phyloP scores from a whole-genome alignment of 192 early-diverging fungal genomes.

The Geosiphon pyriformis region DNA sequence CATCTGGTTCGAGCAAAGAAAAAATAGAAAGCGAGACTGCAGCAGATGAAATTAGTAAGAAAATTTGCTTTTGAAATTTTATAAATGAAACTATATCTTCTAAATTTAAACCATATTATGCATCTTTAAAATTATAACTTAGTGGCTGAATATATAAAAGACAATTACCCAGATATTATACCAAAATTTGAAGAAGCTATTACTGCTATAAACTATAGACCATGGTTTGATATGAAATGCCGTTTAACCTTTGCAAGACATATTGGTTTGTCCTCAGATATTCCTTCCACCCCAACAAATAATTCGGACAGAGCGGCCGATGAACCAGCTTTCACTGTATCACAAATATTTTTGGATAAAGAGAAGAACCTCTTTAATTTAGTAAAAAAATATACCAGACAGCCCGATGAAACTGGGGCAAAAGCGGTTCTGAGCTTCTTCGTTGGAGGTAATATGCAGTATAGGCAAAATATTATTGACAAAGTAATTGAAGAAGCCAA shows the following conservation, averaged over 20 bases:
- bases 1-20: too few relatives aligned
- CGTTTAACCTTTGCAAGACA: background rate
- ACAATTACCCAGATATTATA: background rate
- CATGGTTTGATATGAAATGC: background rate
- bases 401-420: too few relatives aligned
- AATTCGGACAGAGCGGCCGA: background rate
- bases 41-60: too few relatives aligned
- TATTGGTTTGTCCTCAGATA: too few relatives aligned
- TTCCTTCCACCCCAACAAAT: too few relatives aligned
- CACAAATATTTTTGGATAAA: background rate
- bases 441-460: background rate
- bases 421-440: too few relatives aligned
- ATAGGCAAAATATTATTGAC: background rate
- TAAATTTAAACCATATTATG: too few relatives aligned
- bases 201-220: background rate
- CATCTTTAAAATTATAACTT: too few relatives aligned
- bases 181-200: background rate
- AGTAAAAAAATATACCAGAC: background rate
- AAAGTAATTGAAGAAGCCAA: background rate
- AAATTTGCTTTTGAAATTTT: too few relatives aligned
- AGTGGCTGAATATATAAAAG: too few relatives aligned
- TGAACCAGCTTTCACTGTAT: background rate
- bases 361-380: background rate
- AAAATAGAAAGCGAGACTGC: too few relatives aligned
- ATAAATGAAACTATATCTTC: too few relatives aligned